Conservation (phyloP, 768 basidiomycete species). For the Leccinum barrowsii region DNA sequence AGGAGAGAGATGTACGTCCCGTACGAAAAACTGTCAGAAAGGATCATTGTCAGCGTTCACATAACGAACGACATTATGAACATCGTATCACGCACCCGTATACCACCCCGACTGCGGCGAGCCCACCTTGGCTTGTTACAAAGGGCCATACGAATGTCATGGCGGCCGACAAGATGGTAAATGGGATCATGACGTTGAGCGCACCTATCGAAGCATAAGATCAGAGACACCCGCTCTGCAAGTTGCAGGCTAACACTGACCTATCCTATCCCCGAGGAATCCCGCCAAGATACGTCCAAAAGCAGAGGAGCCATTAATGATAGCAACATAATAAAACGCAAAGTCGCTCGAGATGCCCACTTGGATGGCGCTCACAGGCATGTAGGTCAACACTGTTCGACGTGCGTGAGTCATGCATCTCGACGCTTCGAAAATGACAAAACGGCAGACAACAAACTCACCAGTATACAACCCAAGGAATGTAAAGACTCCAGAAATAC, state of each 20-base stretch:
- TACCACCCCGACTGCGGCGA: constrained; percentile 52
- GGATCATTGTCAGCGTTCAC: not conserved
- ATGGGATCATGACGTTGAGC: constrained; percentile 67
- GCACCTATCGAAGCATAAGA: constrained; percentile 40
- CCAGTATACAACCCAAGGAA: constrained; percentile 74
- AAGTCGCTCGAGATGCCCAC: constrained; percentile 49
- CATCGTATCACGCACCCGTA: constrained; percentile 53
- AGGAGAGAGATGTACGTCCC: constrained; percentile 61
- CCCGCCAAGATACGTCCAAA: constrained; percentile 60
- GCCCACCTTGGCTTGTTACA: constrained; percentile 38
- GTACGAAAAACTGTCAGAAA: constrained; percentile 45
- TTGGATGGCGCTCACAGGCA: constrained; percentile 52
- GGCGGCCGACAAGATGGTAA: constrained; percentile 50
- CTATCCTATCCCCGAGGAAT: constrained; percentile 49
- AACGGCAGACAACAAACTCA: constrained; percentile 20
- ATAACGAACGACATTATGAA: not conserved
- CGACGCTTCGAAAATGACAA: not conserved
- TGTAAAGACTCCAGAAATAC: constrained; percentile 47
- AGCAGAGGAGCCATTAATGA: constrained; percentile 64
- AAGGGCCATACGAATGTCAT: constrained; percentile 74
- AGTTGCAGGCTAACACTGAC: constrained; percentile 28
- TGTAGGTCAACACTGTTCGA: constrained; percentile 60
- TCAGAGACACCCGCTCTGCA: not conserved
- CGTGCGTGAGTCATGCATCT: not conserved
- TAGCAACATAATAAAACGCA: constrained; percentile 61